phyloP scores from a whole-genome alignment of 345 rosid species.

The Combretum micranthum region DNA sequence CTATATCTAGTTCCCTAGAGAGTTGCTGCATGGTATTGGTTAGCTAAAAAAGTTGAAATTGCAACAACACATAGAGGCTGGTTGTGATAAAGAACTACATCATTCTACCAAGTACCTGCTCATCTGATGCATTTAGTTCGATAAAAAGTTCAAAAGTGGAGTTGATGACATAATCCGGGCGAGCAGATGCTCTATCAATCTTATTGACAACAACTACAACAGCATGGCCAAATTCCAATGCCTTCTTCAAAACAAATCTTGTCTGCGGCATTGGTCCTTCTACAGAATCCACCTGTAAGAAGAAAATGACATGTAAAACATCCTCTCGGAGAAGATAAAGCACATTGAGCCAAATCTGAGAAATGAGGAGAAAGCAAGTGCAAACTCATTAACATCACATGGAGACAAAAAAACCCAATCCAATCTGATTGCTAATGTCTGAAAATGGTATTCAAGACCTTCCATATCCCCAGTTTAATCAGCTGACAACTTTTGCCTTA shows the following conservation, averaged over 20 bases:
- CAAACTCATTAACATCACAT: too few relatives aligned
- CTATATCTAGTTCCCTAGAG: not conserved
- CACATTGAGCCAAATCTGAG: not conserved
- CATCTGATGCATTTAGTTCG: constrained; percentile 93
- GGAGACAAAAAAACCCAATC: too few relatives aligned
- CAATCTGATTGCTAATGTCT: too few relatives aligned
- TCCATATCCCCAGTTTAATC: too few relatives aligned
- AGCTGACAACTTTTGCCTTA: too few relatives aligned
- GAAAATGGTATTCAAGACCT: too few relatives aligned
- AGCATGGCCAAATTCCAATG: constrained; percentile 90
- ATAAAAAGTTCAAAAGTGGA: constrained; percentile 95
- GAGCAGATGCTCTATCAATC: constrained; percentile 94
- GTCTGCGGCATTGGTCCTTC: constrained; percentile 99
- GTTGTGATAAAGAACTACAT: not conserved
- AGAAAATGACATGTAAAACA: constrained; percentile 6
- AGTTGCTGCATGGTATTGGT: too few relatives aligned
- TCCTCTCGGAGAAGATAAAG: not conserved
- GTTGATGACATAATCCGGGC: constrained; percentile 87
- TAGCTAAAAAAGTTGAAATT: too few relatives aligned
- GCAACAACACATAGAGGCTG: too few relatives aligned
- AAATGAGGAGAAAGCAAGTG: too few relatives aligned
- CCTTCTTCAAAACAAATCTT: constrained; percentile 93
- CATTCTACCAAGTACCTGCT: constrained; percentile 53
- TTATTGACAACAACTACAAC: constrained; percentile 97
- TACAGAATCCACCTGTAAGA: constrained; percentile 83